Conservation (phyloP, 2,329 filamentous ascomycete species). For the Periconia sp. region DNA sequence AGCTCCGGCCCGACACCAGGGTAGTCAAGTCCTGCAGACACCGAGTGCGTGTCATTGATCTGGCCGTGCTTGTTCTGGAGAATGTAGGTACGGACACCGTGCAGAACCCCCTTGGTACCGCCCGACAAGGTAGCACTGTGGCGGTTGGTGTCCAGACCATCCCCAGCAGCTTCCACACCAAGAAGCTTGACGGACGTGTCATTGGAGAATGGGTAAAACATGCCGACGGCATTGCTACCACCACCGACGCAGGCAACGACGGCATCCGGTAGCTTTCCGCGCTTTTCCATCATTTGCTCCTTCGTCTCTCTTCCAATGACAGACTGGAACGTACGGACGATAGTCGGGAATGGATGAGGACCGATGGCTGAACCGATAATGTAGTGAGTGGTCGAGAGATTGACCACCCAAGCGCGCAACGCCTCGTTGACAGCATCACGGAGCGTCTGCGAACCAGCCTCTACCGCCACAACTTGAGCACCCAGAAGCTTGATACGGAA, state of each 20-base stretch:
- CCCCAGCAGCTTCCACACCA: constrained; percentile 93
- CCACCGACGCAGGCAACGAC: constrained; percentile 97
- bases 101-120: constrained; percentile 88
- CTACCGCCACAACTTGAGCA: constrained; percentile 89
- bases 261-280: constrained; percentile 89
- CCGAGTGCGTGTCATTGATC: constrained; percentile 92
- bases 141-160: constrained; percentile 82
- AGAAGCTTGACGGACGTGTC: constrained; percentile 86
- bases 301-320: constrained; percentile 96
- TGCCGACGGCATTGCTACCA: constrained; percentile 92
- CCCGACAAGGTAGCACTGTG: constrained; percentile 89
- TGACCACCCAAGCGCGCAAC: constrained; percentile 89
- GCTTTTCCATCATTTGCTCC: constrained; percentile 82
- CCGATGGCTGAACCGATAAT: constrained; percentile 98
- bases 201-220: constrained; percentile 96
- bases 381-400: constrained; percentile 94
- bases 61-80: constrained; percentile 92
- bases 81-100: constrained; percentile 95
- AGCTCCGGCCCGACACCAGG: constrained; percentile 95
- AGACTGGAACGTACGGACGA: constrained; percentile 96
- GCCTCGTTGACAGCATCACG: constrained; percentile 87
- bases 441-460: constrained; percentile 77
- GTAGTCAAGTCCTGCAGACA: constrained; percentile 96
- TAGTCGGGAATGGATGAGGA: constrained; percentile 96
- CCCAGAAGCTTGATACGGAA: constrained; percentile 98